These are phyloP conservation scores for Pyrrhoderma noxium DNA, from an alignment of 1,284 basidiomycete species.

Conservation along the genomic window DNA sequence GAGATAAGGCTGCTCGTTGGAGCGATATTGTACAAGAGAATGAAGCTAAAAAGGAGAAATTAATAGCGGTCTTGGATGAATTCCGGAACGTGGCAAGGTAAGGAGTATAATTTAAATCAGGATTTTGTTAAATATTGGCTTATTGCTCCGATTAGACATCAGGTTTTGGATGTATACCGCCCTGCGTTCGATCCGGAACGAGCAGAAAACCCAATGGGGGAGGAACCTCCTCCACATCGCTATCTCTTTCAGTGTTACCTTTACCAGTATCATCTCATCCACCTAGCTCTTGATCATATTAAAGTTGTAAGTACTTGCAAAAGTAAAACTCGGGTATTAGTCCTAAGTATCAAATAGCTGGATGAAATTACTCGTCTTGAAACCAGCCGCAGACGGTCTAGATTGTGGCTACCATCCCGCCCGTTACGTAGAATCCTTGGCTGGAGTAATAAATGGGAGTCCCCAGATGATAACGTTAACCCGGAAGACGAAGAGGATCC, in stretches of 20 bases:
- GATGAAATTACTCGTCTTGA: background rate
- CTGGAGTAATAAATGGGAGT: conserved; percentile 44
- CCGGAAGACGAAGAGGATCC: conserved; percentile 50
- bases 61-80: background rate
- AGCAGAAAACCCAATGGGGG: conserved; percentile 14
- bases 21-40: background rate
- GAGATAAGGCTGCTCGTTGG: background rate
- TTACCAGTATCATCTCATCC: conserved; percentile 57
- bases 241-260: conserved; percentile 64
- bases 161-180: background rate
- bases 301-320: conserved; percentile 21
- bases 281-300: conserved; percentile 30
- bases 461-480: conserved; percentile 34
- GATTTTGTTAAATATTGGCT: background rate
- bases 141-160: background rate
- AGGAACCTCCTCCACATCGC: conserved; percentile 47
- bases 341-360: background rate
- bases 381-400: conserved; percentile 30
- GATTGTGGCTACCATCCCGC: conserved; percentile 64
- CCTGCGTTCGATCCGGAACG: background rate
- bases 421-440: conserved; percentile 32
- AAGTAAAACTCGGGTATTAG: background rate
- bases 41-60: background rate
- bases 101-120: background rate
- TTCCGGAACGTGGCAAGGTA: background rate